Evolutionary conservation across 2,329 filamentous ascomycete genomes (phyloP), one percentile per base, ranked within the genome.

Genomic region (Stagonosporopsis chrysanthemi): DNA sequence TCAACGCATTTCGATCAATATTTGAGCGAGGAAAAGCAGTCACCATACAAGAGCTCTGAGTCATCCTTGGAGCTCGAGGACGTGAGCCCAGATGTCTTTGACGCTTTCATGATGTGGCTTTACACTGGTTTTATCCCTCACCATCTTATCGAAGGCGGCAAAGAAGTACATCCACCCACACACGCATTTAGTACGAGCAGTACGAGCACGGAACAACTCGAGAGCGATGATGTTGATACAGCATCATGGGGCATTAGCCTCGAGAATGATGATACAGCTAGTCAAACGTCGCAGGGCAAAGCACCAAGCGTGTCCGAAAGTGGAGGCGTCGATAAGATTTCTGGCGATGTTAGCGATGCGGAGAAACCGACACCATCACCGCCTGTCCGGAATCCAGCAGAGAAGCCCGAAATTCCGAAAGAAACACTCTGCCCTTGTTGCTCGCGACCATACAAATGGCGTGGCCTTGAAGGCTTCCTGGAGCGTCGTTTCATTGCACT

Each of bases 21-120:
- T 53, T 59, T 75, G 12, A 66, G 69, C 35, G 65, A 73, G 45
- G 65, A 72, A 48, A 61, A 62, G 41, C 57, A 57, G 4, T 75
- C 72, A n/a, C 72, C 72, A 0, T 74, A 75, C 60, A 72, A 70
- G 39, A 70, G 56, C 36, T 63, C 63, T 23, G 67, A 62, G 6
- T 49, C 67, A 4, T 64, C 60, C 14, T 59, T 75, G 12, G 72
- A 74, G 47, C 67, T 75, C 7, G 66, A 72, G 8, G 71, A 74
- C 31, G 72, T 70, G 4, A 70, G 61, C 42, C 70, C 72, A n/a
- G 72, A 75, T 50, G 71, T 74, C n/a, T 75, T 75, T 43, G 72
- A 75, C 56, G 68, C 71, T 7, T 75, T 75, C 52, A 73, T 75
- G 71, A 62, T 75, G 51, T 75, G 72, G 72, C 56, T 75, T n/a